A percentile compares a stretch with the other conserved stretches of the same genome.
These are phyloP conservation scores for Chamaecyparis obtusa DNA, from an alignment of 75 land plant genomes.

Conservation along the genomic window DNA sequence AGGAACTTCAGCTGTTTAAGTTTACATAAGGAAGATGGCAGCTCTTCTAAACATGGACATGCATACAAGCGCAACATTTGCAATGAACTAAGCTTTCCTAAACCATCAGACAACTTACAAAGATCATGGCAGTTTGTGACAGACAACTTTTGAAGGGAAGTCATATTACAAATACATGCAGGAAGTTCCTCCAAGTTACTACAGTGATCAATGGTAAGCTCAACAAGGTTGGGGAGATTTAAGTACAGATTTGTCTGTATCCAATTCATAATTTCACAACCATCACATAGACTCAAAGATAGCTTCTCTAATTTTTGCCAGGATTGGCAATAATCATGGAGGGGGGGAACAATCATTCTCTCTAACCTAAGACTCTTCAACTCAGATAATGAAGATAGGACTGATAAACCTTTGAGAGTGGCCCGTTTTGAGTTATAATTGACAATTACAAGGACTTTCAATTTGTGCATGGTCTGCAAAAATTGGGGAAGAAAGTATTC, in stretches of 20 bases:
- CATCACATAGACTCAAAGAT: conserved; percentile 45
- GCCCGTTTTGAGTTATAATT: conserved; percentile 33
- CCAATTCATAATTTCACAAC: conserved; percentile 14
- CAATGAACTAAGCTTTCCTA: conserved; percentile 32
- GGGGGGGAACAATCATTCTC: conserved; percentile 32
- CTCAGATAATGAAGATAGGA: conserved; percentile 27
- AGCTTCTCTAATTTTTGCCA: conserved; percentile 32
- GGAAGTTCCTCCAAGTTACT: conserved; percentile 41
- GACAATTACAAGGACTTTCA: conserved; percentile 41
- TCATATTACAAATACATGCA: conserved; percentile 30
- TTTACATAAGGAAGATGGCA: conserved; percentile 33
- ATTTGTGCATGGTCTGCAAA: conserved; percentile 43
- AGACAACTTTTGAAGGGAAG: conserved; percentile 32
- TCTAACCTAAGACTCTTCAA: conserved; percentile 59
- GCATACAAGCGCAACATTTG: conserved; percentile 40
- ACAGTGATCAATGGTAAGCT: conserved; percentile 56
- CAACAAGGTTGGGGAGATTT: conserved; percentile 37
- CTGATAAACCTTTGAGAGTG: conserved; percentile 29
- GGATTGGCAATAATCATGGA: conserved; percentile 18
- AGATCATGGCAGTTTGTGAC: conserved; percentile 52
- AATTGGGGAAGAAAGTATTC: conserved; percentile 58
- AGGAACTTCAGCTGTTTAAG: conserved; percentile 37
- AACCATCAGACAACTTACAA: conserved; percentile 27
- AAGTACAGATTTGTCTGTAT: neutral
- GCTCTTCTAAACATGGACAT: conserved; percentile 36